Conservation (phyloP, 1,284 basidiomycete species). For the Xerocomus minutiporus region DNA sequence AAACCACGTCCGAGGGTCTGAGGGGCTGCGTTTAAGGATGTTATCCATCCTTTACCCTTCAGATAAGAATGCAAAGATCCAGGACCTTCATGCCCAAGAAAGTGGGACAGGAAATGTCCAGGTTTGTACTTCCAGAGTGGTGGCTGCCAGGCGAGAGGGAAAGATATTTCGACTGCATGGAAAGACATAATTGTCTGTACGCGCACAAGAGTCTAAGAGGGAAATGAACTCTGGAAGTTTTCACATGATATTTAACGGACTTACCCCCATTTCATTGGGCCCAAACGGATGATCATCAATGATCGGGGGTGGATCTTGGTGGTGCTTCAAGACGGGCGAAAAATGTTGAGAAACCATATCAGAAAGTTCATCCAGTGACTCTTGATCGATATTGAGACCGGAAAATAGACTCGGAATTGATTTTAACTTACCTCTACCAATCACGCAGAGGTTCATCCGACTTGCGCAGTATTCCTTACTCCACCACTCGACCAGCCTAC, state of each 20-base stretch:
- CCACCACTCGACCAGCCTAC: slow-evolving; percentile 96
- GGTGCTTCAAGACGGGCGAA: slow-evolving; percentile 72
- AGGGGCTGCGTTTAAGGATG: slow-evolving; percentile 70
- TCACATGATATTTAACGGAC: slow-evolving; percentile 30
- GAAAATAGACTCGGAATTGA: background rate
- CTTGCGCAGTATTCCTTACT: slow-evolving; percentile 88
- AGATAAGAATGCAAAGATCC: slow-evolving; percentile 92
- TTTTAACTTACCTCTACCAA: slow-evolving; percentile 70
- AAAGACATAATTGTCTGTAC: slow-evolving; percentile 91
- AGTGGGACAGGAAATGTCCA: slow-evolving; percentile 75
- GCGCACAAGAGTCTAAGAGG: slow-evolving; percentile 70
- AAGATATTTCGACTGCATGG: slow-evolving; percentile 83
- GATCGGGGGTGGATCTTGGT: slow-evolving; percentile 57
- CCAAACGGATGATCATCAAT: slow-evolving; percentile 79
- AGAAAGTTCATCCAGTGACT: slow-evolving; percentile 78
- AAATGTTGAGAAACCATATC: slow-evolving; percentile 71
- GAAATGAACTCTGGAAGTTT: background rate
- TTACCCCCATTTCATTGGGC: slow-evolving; percentile 67
- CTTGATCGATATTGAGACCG: slow-evolving; percentile 35
- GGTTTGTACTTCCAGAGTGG: slow-evolving; percentile 83
- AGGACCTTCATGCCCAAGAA: slow-evolving; percentile 94
- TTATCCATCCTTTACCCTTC: slow-evolving; percentile 91
- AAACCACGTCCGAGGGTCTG: slow-evolving; percentile 79
- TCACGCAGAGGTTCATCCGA: slow-evolving; percentile 87
- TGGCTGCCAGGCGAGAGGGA: slow-evolving; percentile 83